Evolutionary conservation across 345 rosid genomes (phyloP), one percentile per base, ranked within the genome.

Genomic region (Turritis glabra): DNA sequence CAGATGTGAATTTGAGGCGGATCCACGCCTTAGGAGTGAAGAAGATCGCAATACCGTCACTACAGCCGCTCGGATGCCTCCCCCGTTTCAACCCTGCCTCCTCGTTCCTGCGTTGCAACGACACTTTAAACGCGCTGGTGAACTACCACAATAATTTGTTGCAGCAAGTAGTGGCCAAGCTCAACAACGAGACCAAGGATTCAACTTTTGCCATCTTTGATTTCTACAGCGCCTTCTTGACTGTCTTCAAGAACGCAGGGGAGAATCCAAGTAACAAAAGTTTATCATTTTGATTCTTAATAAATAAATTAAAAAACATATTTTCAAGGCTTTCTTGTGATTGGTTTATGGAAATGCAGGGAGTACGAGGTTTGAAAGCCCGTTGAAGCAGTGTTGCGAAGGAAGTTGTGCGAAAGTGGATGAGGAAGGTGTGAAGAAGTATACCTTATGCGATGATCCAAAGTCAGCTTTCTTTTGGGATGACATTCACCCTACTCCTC

Each of bases 381-480:
- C 84, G 22, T 61, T 85, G 69, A 72, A 52, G 78, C 87, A 18
- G 41, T 37, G 41, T 37, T 37, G 41, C 41, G 41, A 12, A 37
- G 41, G 41, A 3, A 11, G 11, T 9, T 37, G 41, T 12, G 13
- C 13, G 41, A 10, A 12, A 9, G 14, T 37, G 14, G 41, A 37
- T 12, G 14, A 10, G 41, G 11, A 37, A 12, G 41, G 41, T 10
- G 41, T 12, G 41, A 37, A 37, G 41, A 37, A 37, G 11, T 37
- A 37, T 37, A 37, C 14, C 41, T 37, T 37, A 37, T 37, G 41
- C 41, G 41, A 37, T 11, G 41, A 37, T 37, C 41, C 14, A 9
- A 10, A 12, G 17, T 29, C 73, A n/a, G 48, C 80, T 14, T 84
- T 86, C 83, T 86, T 84, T 19, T 86, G 88, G 90, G 90, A 86